Evolutionary conservation across 192 early-diverging fungal species (phyloP).

Genomic region (Rhizoclosmatium globosum): DNA sequence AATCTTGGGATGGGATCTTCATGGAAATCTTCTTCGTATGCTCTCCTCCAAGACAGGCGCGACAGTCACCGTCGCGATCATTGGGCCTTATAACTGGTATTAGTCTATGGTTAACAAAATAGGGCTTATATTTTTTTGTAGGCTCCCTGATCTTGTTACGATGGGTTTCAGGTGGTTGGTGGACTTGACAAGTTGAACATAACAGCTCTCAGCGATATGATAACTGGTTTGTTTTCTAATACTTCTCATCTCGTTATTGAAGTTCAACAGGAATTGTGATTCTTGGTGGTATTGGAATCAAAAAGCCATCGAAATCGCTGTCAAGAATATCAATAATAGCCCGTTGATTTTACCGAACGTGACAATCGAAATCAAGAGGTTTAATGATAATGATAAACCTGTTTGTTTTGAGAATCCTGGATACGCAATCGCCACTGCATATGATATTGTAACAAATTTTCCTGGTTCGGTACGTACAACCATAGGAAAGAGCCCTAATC

Average conservation of each 20-base stretch:
- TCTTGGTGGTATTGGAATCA: conserved; percentile 12
- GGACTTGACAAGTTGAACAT: conserved; percentile 3
- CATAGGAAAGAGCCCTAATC: not conserved
- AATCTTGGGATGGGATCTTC: too few relatives aligned
- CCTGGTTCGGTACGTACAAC: not conserved
- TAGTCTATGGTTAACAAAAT: too few relatives aligned
- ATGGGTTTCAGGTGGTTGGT: conserved; percentile 11
- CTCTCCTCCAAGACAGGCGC: too few relatives aligned
- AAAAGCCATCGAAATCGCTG: not conserved
- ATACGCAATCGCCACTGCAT: not conserved
- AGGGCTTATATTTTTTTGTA: not conserved
- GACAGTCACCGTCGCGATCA: too few relatives aligned
- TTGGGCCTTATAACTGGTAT: too few relatives aligned
- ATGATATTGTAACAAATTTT: not conserved
- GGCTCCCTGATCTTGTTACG: not conserved
- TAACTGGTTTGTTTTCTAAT: too few relatives aligned
- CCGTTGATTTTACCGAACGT: conserved; percentile 3
- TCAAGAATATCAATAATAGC: not conserved
- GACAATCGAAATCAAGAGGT: conserved; percentile 22
- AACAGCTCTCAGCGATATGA: not conserved
- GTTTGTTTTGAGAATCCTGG: not conserved
- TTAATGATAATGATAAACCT: not conserved
- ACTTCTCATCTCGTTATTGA: too few relatives aligned
- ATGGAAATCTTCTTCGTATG: too few relatives aligned
- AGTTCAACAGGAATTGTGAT: not conserved